Percentiles rank a stretch among this genome's conserved stretches.
Conservation (phyloP, 2,329 filamentous ascomycete species). For the Thelonectria discophora region DNA sequence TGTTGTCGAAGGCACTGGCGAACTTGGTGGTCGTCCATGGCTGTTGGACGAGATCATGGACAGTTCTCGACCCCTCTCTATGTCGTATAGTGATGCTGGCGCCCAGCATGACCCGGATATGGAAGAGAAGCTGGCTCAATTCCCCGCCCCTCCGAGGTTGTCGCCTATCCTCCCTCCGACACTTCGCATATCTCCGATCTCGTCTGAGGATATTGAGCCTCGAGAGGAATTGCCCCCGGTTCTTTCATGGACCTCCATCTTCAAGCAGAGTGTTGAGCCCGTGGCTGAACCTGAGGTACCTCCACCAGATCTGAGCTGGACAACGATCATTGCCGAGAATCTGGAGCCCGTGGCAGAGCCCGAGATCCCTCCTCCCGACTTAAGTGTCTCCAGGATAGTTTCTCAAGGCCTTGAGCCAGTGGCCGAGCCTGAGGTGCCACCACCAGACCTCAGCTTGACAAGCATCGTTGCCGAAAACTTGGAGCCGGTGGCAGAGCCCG, state of each 20-base stretch:
- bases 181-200: constrained; percentile 56
- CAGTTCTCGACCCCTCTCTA: constrained; percentile 55
- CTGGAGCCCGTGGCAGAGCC: constrained; percentile 42
- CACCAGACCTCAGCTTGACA: constrained; percentile 41
- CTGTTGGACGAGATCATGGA: constrained; percentile 39
- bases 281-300: constrained; percentile 47
- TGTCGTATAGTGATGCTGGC: constrained; percentile 63
- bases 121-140: constrained; percentile 61
- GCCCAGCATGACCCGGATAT: constrained; percentile 61
- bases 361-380: constrained; percentile 43
- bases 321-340: neutral
- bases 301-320: constrained; percentile 46
- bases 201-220: constrained; percentile 56
- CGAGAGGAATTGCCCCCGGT: constrained; percentile 47
- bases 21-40: constrained; percentile 37
- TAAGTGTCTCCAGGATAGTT: constrained; percentile 52
- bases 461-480: neutral
- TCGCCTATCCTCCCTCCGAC: constrained; percentile 46
- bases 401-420: constrained; percentile 45
- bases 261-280: neutral
- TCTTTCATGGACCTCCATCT: constrained; percentile 35
- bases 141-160: constrained; percentile 61
- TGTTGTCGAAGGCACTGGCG: constrained; percentile 46
- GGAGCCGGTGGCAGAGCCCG: constrained; percentile 21
- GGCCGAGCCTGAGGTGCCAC: constrained; percentile 40